Evolutionary conservation across 495 filamentous ascomycete species (phyloP), one percentile per base, ranked within the genome.

Genomic region (Aspergillus panamensis): DNA sequence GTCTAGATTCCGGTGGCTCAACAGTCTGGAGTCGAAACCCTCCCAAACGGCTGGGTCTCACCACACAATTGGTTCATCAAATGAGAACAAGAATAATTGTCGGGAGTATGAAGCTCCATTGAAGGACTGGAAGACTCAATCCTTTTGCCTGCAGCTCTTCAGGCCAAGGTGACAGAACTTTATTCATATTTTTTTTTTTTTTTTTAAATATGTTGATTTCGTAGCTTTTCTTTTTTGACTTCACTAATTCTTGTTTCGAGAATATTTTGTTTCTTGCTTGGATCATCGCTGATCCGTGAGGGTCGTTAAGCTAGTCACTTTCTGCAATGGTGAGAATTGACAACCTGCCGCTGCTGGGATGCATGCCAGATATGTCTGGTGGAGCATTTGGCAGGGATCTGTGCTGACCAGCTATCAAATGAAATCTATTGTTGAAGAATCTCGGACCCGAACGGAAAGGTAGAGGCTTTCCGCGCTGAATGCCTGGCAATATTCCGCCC

Each of bases 1-100:
- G 53, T 37, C 53, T 56, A 56, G 53, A 48, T 25, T 19, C 39
- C 20, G 48, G 31, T 43, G 33, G 35, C 37, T 40, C 44, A 45
- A 54, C 45, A 45, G 40, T 32, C 20, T 13, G 29, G 25, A 29
- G 16, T 31, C 8, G 20, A 16, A 31, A 20, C 25, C 8, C 20
- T 49, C 47, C 20, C 47, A 31, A 49, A 49, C 47, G 19, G 47
- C 20, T 49, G 8, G 47, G 20, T 20, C 14, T 19, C 9, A 10
- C n/a, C 6, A 10, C n/a, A 16, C 16, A 9, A 20, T 4, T 20
- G 42, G 16, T 10, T 16, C 42, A 1, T 21, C n/a, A 45, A 6
- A 7, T 17, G 3, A 16, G 8, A 39, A 39, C 14, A 39, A 39
- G 35, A 39, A n/a, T 13, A n/a, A 13, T 39, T 39, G 35, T 13